These are phyloP conservation scores for Serendipita sp. DNA, from an alignment of 768 basidiomycete genomes.

Conservation along the genomic window DNA sequence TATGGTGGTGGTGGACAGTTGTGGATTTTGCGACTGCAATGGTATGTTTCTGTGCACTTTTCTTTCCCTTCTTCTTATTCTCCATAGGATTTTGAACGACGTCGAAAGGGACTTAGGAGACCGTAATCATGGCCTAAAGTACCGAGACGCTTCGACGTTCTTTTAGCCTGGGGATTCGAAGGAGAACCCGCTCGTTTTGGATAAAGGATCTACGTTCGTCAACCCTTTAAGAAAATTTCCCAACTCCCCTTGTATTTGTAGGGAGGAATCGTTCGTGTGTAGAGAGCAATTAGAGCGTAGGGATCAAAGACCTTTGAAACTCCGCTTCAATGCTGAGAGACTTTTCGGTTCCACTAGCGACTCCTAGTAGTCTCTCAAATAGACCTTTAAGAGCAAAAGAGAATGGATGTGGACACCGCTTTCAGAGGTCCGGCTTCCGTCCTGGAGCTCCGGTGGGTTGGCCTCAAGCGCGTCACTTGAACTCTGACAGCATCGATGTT, in stretches of 20 bases:
- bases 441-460: background rate
- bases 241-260: background rate
- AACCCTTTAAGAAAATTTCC: background rate
- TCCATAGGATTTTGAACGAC: background rate
- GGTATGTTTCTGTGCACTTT: conserved; percentile 7
- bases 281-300: too few species aligned
- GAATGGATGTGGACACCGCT: background rate
- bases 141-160: background rate
- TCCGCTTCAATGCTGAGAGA: too few species aligned
- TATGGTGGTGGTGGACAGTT: background rate
- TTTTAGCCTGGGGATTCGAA: background rate
- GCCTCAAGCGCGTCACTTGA: background rate
- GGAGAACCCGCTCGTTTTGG: too few species aligned
- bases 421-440: background rate
- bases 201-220: background rate
- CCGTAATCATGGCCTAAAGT: background rate
- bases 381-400: background rate
- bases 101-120: background rate
- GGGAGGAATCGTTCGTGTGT: background rate
- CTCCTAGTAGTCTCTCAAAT: too few species aligned
- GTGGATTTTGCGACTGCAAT: background rate
- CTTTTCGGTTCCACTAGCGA: too few species aligned
- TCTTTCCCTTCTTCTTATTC: background rate
- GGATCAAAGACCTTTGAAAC: too few species aligned
- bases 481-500: background rate